Evolutionary conservation across 768 basidiomycete genomes (phyloP), one percentile per base, ranked within the genome.

Genomic region (Artomyces pyxidatus): DNA sequence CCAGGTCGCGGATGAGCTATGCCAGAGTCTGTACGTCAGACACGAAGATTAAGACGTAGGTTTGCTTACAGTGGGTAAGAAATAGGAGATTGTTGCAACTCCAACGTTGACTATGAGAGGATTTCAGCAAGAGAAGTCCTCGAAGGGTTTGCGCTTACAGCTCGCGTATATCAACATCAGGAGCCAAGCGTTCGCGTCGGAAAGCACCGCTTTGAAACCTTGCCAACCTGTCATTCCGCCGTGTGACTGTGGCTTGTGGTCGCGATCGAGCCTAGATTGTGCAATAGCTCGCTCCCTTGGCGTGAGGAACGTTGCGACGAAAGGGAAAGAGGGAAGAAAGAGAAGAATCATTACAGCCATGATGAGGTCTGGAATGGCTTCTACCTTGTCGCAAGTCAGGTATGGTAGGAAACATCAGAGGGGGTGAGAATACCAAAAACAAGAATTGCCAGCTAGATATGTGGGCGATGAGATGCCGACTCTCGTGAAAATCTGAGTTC

Each of bases 201-300:
- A 57, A 29, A 77, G 58, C 40, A 80, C 59, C n/a, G 71, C 72
- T 47, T 75, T 76, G 60, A 80, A 71, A 6, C 76, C 77, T 52
- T 72, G 59, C 77, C 74, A 77, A 16, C 76, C 77, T 17, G 62
- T 70, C 75, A 77, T 75, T 17, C 77, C 77, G 25, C 78, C 77
- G 58, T 78, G 78, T 3, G 76, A 78, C 41, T 71, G 72, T 16
- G 77, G 78, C 50, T 69, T 76, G 47, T 80, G 77, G 55, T 79
- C 76, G 14, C 72, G 63, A 46, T 77, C 73, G 16, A 80, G 58
- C 9, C 77, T 68, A n/a, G 77, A 76, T 59, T 77, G 75, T 2
- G 78, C 77, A 37, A 80, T 80, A 19, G 77, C 72, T 21, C 69
- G 62, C 58, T 81, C 73, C 30, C 75, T 70, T 1, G 71, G 72